These are phyloP conservation scores for Beta lomatogona DNA, from an alignment of 179 eudicot species.

Conservation along the genomic window DNA sequence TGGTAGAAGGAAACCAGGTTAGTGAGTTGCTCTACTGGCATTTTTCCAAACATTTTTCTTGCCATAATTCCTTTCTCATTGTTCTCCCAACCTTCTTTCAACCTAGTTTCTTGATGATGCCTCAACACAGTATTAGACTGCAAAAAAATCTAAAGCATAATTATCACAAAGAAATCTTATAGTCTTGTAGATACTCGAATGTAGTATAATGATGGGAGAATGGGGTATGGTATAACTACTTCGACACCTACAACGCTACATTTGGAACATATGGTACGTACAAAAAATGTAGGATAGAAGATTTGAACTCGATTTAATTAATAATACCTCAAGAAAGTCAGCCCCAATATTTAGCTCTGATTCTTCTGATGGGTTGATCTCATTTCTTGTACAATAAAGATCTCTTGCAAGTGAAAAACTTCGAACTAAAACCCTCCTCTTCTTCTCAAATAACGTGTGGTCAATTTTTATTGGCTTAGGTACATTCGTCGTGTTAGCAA, in stretches of 20 bases:
- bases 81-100: slow-evolving; percentile 78
- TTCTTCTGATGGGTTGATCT: slow-evolving; percentile 30
- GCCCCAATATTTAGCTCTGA: slow-evolving; percentile 61
- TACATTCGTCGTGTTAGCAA: slow-evolving; percentile 35
- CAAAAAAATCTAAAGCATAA: not conserved
- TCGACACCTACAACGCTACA: no score
- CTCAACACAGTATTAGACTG: slow-evolving; percentile 71
- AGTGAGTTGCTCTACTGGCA: slow-evolving; percentile 62
- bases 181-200: no score
- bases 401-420: slow-evolving; percentile 79
- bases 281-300: no score
- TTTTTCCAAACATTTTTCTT: slow-evolving; percentile 53
- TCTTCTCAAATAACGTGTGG: slow-evolving; percentile 56
- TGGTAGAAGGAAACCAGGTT: slow-evolving; percentile 63
- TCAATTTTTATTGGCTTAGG: slow-evolving; percentile 48
- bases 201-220: no score
- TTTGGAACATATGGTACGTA: no score
- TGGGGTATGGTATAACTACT: no score
- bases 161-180: not conserved
- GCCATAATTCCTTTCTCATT: slow-evolving; percentile 60
- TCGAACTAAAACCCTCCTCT: slow-evolving; percentile 50
- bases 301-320: not conserved
- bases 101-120: slow-evolving; percentile 52
- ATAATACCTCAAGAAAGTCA: slow-evolving; percentile 50
- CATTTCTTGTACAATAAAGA: slow-evolving; percentile 40